Base-by-base conservation (phyloP, 2,329 filamentous ascomycete genomes). In the Nemania abortiva region DNA sequence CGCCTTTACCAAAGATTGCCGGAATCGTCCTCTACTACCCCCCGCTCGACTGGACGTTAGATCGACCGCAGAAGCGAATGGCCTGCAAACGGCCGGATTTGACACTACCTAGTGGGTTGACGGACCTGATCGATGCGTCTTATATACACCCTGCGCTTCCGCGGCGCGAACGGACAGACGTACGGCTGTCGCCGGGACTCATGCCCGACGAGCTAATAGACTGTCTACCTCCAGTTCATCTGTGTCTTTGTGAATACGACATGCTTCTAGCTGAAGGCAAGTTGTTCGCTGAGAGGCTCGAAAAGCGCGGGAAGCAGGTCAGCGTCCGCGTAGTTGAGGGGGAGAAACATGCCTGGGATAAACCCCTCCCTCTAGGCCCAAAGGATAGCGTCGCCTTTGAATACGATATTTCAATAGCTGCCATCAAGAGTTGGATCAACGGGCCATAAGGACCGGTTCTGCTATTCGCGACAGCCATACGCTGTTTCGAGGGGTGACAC, bases 1-100 rank as follows among this genome's bases (percentile, higher is more conserved):
- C 80, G 6, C 78, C 83, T 0, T 74, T 79, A 2, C 84, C 87
- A 31, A 77, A 79, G 9, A 82, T 91, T 67, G 80, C 82, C n/a
- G 88, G 87, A n/a, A 79, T 90, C 1, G 81, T 84, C 3, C 82
- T 89, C 45, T 91, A 87, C 79, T 91, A 91, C 74, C 89, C 89
- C 0, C 80, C 87, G 0, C 82, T 88, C 47, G 89, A 91, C 77
- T 90, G 87, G 80, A 89, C 88, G 4, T 80, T 86, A 24, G 82
- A 84, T 2, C 85, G 89, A 3, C 84, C 83, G 0, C 81, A 84
- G 63, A 89, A 90, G 72, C 84, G 89, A 1, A 79, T 81, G 18
- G 83, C 84, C 0, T 89, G 86, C 71, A 73, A 80, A 2, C 81
- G 83, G 1, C 89, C 88, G 0, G 88, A 90, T 42, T 82, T 86